phyloP scores from a whole-genome alignment of 2,329 filamentous ascomycete species.

The Clarireedia monteithiana region DNA sequence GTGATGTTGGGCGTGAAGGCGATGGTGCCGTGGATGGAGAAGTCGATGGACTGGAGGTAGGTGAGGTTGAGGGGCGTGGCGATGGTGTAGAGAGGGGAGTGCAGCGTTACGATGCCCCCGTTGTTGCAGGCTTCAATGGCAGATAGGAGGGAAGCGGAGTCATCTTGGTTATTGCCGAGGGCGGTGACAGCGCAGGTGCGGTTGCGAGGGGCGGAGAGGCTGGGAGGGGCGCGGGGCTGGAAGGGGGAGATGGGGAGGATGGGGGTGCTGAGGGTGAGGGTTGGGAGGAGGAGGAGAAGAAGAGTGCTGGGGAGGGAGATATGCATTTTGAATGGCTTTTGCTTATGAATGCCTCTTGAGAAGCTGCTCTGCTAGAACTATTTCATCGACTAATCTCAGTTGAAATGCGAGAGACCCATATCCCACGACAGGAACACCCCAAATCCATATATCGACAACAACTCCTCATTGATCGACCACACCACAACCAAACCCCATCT shows the following conservation, averaged over 20 bases:
- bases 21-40: constrained; percentile 1
- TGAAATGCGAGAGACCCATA: too few species aligned
- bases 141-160: neutral
- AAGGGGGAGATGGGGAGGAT: neutral
- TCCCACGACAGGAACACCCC: too few species aligned
- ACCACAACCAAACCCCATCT: too few species aligned
- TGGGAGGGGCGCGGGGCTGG: neutral
- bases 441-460: too few species aligned
- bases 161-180: neutral
- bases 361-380: too few species aligned
- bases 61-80: neutral
- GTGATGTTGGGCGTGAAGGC: neutral
- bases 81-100: constrained; percentile 2
- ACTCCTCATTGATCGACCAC: too few species aligned
- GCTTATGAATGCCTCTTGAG: too few species aligned
- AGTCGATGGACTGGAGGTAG: constrained; percentile 2
- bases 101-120: neutral
- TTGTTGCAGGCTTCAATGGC: constrained; percentile 5
- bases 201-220: neutral
- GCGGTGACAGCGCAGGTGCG: constrained; percentile 1
- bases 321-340: too few species aligned
- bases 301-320: neutral
- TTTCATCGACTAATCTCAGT: too few species aligned
- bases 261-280: neutral
- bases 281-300: neutral